Evolutionary conservation across 2,329 filamentous ascomycete species (phyloP), one percentile per base, ranked within the genome.

Genomic region (Cladophialophora immunda): DNA sequence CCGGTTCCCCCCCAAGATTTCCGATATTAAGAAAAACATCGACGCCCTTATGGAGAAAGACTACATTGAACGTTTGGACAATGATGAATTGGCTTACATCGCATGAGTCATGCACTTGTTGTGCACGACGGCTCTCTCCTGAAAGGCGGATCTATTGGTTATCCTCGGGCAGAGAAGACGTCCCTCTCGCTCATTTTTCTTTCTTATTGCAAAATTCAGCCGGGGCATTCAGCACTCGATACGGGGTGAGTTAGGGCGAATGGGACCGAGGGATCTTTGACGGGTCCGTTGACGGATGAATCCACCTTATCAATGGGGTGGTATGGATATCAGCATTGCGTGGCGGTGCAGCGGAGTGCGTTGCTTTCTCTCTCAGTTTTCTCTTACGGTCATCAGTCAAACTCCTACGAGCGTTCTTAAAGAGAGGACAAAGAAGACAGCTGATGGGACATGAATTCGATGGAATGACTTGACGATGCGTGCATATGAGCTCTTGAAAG

Each of bases 21-120:
- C 88, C 17, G 95, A 99, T 74, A 99, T 99, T 87, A 99, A 99
- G 85, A 99, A 98, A 84, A 97, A 95, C 80, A 98, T 99, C 78
- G 95, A 99, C 81, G 97, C 97, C 71, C 86, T 99, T 47, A 90
- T 99, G 71, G 95, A 99, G 84, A 99, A 99, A 85, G 95, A 99
- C 80, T 99, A 99, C 76, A 87, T 99, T 57, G 95, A 99, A 84
- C 92, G 95, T 65, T 83, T 98, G 66, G 95, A 98, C 56, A 93
- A 92, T 62, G 95, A 98, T 76, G 93, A 97, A 77, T 86, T 99
- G 68, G 93, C 94, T 65, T 98, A 98, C 79, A 89, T 98, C 71
- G 94, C 94, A 74, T 97, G 87, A 86, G 3, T n/a, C 38, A 29
- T 41, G 25, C 32, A 13, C 45, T 50, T 50, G 15, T 27, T 29